Evolutionary conservation across 495 filamentous ascomycete species (phyloP).

Genomic region (Tuber microsphaerosporum): DNA sequence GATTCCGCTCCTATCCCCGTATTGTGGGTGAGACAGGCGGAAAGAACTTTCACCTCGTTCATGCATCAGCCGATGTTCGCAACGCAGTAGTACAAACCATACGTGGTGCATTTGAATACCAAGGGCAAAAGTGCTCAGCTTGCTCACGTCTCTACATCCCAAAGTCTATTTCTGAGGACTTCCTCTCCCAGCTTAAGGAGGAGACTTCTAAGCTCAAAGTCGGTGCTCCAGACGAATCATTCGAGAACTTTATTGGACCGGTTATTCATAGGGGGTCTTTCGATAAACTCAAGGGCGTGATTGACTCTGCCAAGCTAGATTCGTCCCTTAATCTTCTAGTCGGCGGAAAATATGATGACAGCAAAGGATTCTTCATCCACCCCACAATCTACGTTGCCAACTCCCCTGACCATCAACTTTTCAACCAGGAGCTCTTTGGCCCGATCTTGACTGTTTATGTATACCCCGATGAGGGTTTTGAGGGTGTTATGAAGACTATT

Average conservation of each 20-base stretch:
- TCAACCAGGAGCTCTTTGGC: slow-evolving; percentile 70
- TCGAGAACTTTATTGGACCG: slow-evolving; percentile 65
- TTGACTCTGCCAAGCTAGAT: slow-evolving; percentile 63
- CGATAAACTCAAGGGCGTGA: slow-evolving; percentile 59
- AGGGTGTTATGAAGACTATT: slow-evolving; percentile 50
- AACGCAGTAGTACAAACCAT: slow-evolving; percentile 77
- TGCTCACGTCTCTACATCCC: slow-evolving; percentile 71
- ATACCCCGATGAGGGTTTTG: slow-evolving; percentile 65
- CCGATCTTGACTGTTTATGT: slow-evolving; percentile 64
- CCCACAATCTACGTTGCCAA: slow-evolving; percentile 64
- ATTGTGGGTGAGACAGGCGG: slow-evolving; percentile 82
- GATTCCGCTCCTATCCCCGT: slow-evolving; percentile 68
- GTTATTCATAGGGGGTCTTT: slow-evolving; percentile 70
- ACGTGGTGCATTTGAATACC: slow-evolving; percentile 81
- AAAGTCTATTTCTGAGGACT: slow-evolving; percentile 60
- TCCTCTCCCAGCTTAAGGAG: slow-evolving; percentile 55
- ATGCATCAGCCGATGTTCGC: slow-evolving; percentile 62
- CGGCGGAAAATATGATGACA: slow-evolving; percentile 64
- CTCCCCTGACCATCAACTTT: slow-evolving; percentile 57
- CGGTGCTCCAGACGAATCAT: slow-evolving; percentile 58
- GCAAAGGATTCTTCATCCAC: slow-evolving; percentile 61
- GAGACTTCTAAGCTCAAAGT: slow-evolving; percentile 62
- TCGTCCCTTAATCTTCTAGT: slow-evolving; percentile 55
- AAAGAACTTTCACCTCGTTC: slow-evolving; percentile 86
- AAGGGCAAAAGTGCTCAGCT: slow-evolving; percentile 84